Conservation (phyloP, 2,329 filamentous ascomycete species). For the Zasmidium citrigriseum region DNA sequence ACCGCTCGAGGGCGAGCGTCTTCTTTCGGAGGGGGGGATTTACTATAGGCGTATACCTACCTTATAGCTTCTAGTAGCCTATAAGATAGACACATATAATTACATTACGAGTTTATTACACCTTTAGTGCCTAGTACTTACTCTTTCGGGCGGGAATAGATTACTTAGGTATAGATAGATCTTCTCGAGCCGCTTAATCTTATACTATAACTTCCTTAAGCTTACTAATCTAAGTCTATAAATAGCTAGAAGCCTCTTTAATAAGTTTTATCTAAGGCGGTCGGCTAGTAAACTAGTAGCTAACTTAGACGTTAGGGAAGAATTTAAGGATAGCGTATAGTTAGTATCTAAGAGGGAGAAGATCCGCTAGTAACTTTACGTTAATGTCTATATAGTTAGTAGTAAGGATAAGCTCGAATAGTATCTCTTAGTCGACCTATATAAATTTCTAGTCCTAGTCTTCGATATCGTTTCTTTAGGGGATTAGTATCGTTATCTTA, state of each 20-base stretch:
- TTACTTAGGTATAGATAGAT: conserved; percentile 79
- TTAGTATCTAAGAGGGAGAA: conserved; percentile 57
- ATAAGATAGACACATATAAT: too few species aligned
- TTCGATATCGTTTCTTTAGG: conserved; percentile 97
- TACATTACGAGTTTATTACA: too few species aligned
- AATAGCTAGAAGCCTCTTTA: conserved; percentile 79
- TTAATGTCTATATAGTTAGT: conserved; percentile 99
- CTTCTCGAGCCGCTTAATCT: conserved; percentile 74
- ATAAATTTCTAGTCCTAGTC: conserved; percentile 99
- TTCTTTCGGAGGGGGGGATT: too few species aligned
- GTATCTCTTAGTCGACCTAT: conserved; percentile 99
- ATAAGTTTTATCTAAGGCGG: conserved; percentile 92
- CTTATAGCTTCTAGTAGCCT: too few species aligned
- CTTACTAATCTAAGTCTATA: conserved; percentile 78
- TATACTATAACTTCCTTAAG: conserved; percentile 83
- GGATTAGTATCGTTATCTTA: conserved; percentile 90
- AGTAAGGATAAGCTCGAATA: conserved; percentile 97
- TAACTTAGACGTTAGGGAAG: conserved; percentile 78
- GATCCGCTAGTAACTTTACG: conserved; percentile 59
- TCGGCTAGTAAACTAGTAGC: conserved; percentile 92
- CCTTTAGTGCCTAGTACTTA: conserved; percentile 83
- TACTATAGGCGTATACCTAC: too few species aligned
- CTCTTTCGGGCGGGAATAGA: conserved; percentile 73
- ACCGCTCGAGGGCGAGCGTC: too few species aligned
- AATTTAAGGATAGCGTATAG: conserved; percentile 94